Conservation (phyloP, 163 green algal genomes). For the Chlamydomonas reinhardtii region DNA sequence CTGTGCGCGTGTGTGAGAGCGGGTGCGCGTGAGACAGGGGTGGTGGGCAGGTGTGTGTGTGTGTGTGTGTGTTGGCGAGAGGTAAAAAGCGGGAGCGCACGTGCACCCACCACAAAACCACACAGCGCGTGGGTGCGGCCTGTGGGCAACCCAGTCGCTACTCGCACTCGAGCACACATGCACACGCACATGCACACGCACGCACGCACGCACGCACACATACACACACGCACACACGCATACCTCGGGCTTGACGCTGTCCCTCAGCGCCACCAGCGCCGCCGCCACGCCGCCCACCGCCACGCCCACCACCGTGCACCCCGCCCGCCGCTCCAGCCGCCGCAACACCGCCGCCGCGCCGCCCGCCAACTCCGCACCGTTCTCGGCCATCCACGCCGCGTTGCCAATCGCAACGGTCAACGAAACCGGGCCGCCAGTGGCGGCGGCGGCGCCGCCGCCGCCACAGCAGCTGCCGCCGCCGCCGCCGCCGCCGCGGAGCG, state of each 20-base stretch:
- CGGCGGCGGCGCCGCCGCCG: too few relatives aligned
- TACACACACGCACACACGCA: neutral
- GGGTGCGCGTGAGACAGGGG: neutral
- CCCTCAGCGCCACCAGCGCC: constrained; percentile 68
- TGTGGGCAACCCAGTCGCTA: too few relatives aligned
- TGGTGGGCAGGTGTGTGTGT: too few relatives aligned
- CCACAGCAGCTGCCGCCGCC: too few relatives aligned
- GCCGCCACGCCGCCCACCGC: constrained; percentile 40
- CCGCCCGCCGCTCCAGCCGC: constrained; percentile 9
- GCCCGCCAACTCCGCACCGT: constrained; percentile 45
- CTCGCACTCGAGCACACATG: too few relatives aligned
- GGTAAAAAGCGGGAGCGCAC: too few relatives aligned
- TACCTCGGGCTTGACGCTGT: constrained; percentile 80
- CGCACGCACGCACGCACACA: too few relatives aligned
- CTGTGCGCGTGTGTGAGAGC: neutral
- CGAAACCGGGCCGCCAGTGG: too few relatives aligned
- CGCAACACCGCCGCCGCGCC: constrained; percentile 19
- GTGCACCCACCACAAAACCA: too few relatives aligned
- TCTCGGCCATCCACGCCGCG: constrained; percentile 55
- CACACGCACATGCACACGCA: too few relatives aligned
- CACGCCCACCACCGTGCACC: constrained; percentile 47
- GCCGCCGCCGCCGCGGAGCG: neutral
- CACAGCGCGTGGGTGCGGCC: too few relatives aligned
- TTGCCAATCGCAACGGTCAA: constrained; percentile 64
- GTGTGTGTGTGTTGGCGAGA: too few relatives aligned